These are phyloP conservation scores for Brettanomyces sp. DNA, from an alignment of 805 yeast genomes.

Conservation along the genomic window DNA sequence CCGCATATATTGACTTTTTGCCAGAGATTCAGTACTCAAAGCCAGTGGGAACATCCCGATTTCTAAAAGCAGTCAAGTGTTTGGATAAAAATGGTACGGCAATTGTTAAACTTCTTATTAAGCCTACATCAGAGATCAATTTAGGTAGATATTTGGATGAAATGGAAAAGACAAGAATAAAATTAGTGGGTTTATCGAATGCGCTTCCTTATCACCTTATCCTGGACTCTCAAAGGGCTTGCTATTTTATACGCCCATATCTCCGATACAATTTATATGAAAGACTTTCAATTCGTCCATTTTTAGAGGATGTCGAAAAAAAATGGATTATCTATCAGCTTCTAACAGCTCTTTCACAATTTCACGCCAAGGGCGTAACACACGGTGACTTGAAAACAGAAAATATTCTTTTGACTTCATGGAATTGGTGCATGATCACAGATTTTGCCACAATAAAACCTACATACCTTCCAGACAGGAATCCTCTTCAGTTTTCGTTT, in stretches of 20 bases:
- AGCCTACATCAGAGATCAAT: slow-evolving; percentile 42
- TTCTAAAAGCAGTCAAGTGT: slow-evolving; percentile 79
- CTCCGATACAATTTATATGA: slow-evolving; percentile 78
- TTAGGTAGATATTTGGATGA: slow-evolving; percentile 21
- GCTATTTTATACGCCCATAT: slow-evolving; percentile 78
- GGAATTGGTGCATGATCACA: slow-evolving; percentile 77
- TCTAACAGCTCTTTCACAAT: slow-evolving; percentile 46
- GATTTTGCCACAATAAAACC: slow-evolving; percentile 90
- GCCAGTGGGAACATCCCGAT: slow-evolving; percentile 71
- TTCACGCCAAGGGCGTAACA: slow-evolving; percentile 52
- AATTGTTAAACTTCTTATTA: slow-evolving; percentile 74
- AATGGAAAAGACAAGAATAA: slow-evolving; percentile 26
- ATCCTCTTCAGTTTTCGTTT: slow-evolving; percentile 85
- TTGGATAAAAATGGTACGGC: slow-evolving; percentile 63
- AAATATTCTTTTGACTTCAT: slow-evolving; percentile 74
- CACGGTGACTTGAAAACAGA: slow-evolving; percentile 95
- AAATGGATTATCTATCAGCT: slow-evolving; percentile 80
- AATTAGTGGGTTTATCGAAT: slow-evolving; percentile 44
- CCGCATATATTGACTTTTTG: slow-evolving; percentile 79
- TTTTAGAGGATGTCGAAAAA: slow-evolving; percentile 71
- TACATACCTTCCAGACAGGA: slow-evolving; percentile 76
- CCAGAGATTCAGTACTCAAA: slow-evolving; percentile 66
- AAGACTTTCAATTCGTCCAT: slow-evolving; percentile 78
- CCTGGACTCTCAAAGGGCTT: slow-evolving; percentile 86
- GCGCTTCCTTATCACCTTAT: slow-evolving; percentile 64